Evolutionary conservation across 257 asterid genomes (phyloP).

Genomic region (Scutellaria baicalensis): DNA sequence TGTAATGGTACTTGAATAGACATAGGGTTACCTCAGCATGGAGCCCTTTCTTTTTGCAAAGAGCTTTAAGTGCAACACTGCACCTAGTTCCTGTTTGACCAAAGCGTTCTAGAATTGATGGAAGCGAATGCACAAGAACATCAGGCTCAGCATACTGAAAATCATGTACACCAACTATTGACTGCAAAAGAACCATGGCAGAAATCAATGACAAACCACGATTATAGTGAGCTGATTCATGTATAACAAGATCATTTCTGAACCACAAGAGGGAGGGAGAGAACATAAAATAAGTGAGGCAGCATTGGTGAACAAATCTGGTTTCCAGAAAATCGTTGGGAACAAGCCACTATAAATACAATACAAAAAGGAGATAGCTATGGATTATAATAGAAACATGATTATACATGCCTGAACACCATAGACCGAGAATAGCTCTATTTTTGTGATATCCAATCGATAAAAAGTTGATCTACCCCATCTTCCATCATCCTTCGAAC

Average conservation of each 20-base stretch:
- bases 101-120: constrained; percentile 46
- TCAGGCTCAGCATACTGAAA: constrained; percentile 80
- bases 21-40: constrained; percentile 50
- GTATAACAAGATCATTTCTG: not conserved
- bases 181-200: constrained; percentile 33
- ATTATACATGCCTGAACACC: constrained; percentile 67
- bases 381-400: not conserved
- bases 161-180: constrained; percentile 49
- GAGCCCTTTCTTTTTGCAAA: constrained; percentile 76
- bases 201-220: not conserved
- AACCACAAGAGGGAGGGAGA: not conserved
- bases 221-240: not conserved
- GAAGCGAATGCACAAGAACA: constrained; percentile 57
- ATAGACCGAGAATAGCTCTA: constrained; percentile 61
- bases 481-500: constrained; percentile 31
- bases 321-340: not conserved
- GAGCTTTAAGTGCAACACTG: constrained; percentile 60
- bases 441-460: constrained; percentile 57
- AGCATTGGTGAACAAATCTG: not conserved
- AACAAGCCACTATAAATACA: not conserved
- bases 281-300: not conserved
- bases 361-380: not conserved
- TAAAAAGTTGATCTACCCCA: constrained; percentile 49
- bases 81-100: constrained; percentile 33
- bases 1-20: not conserved